A percentile compares a stretch with the other conserved stretches of the same genome.
Evolutionary conservation across 805 yeast species (phyloP).

Genomic region (Metschnikowia lochheadii): DNA sequence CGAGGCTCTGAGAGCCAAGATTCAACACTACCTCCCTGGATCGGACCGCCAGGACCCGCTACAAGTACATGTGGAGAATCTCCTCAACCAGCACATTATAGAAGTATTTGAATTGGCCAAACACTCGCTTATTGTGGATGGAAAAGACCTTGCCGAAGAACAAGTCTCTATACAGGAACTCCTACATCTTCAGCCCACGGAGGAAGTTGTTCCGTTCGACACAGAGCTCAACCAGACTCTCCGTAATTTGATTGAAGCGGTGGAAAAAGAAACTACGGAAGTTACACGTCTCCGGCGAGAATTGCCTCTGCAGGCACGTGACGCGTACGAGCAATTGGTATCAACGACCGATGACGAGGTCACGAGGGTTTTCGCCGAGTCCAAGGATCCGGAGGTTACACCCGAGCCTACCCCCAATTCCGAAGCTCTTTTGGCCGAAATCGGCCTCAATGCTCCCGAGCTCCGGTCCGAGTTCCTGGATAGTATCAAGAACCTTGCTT

Average conservation of each 20-base stretch:
- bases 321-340: constrained; percentile 34
- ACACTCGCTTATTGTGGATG: constrained; percentile 56
- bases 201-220: constrained; percentile 68
- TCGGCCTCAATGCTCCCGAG: not conserved
- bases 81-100: constrained; percentile 44
- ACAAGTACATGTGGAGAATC: constrained; percentile 38
- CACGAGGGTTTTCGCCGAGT: constrained; percentile 22
- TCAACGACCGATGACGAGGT: constrained; percentile 29
- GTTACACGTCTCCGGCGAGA: constrained; percentile 53
- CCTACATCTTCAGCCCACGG: constrained; percentile 26
- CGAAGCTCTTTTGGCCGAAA: not conserved
- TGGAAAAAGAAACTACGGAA: constrained; percentile 59
- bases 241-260: constrained; percentile 50
- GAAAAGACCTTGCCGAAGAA: constrained; percentile 34
- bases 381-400: constrained; percentile 7
- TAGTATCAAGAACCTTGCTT: constrained; percentile 26
- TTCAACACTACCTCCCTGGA: constrained; percentile 47
- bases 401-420: constrained; percentile 9
- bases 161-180: constrained; percentile 21
- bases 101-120: constrained; percentile 56
- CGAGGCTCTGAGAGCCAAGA: constrained; percentile 39
- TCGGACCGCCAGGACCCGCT: constrained; percentile 42
- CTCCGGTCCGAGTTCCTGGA: constrained; percentile 23
- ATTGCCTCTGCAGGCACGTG: constrained; percentile 42
- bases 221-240: constrained; percentile 55